These are phyloP conservation scores for Leucocoprinus birnbaumii DNA, from an alignment of 768 basidiomycete species.

Conservation along the genomic window DNA sequence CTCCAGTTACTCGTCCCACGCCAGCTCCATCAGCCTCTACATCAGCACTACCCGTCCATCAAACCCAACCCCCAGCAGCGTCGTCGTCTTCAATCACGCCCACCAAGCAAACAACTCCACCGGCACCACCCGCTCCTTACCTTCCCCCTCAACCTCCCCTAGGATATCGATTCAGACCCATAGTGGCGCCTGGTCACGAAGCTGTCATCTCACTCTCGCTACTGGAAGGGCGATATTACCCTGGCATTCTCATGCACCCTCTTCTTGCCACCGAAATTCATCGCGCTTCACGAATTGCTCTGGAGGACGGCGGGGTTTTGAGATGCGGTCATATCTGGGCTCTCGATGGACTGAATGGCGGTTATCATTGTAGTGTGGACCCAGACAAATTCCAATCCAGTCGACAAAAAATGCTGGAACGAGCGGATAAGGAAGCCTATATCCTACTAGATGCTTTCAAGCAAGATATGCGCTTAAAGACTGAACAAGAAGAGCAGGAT, in stretches of 20 bases:
- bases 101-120: neutral
- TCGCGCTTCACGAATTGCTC: conserved; percentile 30
- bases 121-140: conserved; percentile 18
- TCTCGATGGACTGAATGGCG: conserved; percentile 67
- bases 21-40: neutral
- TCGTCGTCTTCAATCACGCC: neutral
- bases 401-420: conserved; percentile 57
- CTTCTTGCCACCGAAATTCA: conserved; percentile 42
- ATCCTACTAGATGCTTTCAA: conserved; percentile 38
- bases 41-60: neutral
- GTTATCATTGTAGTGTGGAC: conserved; percentile 68
- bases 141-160: conserved; percentile 61
- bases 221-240: conserved; percentile 81
- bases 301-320: conserved; percentile 33
- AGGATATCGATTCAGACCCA: conserved; percentile 68
- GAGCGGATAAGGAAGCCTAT: conserved; percentile 52
- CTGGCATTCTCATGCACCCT: conserved; percentile 64
- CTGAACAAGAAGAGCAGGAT: conserved; percentile 18
- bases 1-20: neutral
- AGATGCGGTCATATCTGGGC: conserved; percentile 60
- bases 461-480: conserved; percentile 24
- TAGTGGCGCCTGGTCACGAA: conserved; percentile 61
- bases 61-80: neutral
- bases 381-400: conserved; percentile 54
- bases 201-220: conserved; percentile 65